Evolutionary conservation across 768 basidiomycete species (phyloP), one percentile per base, ranked within the genome.

Genomic region (Calvatia gigantea): DNA sequence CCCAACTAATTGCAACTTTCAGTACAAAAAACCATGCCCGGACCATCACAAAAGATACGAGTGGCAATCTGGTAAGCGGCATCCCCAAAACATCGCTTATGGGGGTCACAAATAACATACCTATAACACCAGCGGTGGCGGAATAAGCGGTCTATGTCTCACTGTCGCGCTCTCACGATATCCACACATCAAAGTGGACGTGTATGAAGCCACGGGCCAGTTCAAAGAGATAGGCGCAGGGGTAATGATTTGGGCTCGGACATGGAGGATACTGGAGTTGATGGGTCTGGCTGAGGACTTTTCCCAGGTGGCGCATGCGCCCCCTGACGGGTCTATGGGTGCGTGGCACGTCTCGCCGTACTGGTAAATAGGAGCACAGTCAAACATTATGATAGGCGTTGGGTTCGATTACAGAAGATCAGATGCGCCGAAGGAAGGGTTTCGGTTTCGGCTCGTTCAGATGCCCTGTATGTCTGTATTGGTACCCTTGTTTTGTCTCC

Each of bases 171-270:
- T 82, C 14, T 74, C 78, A 0, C 67, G 67, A 17, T 66, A 71
- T 7, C 38, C 65, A 2, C 58, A 72, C 60, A 62, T 78, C 17
- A 65, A 72, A 53, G 67, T 77, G 12, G 67, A 76, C 54, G 57
- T 82, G 3, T 82, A 81, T 57, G 81, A 82, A 66, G 71, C 77
- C 3, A 71, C 79, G 1, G 70, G 64, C 3, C 69, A 69, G 19
- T 78, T 80, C 64, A 74, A 68, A 45, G 79, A 82, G 58, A 78
- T 80, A 28, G 79, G 79, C 5, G 80, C 80, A 3, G 80, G 64
- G 41, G 79, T 67, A 41, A 74, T 65, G 67, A 71, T 81, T 4
- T 79, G 78, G 80, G 63, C 64, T 7, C 67, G 77, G 35, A 78
- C 78, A 6, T 77, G 76, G 75, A 66, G 65, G 4, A 68, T 79